Evolutionary conservation across 2,329 filamentous ascomycete species (phyloP).

Genomic region (Orbilia blumenaviensis): DNA sequence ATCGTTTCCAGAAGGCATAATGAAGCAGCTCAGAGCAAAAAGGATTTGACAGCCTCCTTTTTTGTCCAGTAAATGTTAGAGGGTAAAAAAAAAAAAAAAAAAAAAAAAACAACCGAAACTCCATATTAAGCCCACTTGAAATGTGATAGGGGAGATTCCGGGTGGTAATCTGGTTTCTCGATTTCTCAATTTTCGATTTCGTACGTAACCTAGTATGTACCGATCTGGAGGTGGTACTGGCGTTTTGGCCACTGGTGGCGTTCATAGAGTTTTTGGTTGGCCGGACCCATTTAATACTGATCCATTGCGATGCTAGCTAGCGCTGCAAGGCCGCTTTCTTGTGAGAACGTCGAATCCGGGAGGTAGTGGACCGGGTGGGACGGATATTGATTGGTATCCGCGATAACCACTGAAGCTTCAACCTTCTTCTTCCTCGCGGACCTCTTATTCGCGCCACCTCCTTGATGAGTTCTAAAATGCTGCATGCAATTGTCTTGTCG

Average conservation of each 20-base stretch:
- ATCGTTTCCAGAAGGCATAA: slow-evolving; percentile 40
- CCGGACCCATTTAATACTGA: slow-evolving; percentile 40
- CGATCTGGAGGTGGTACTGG: slow-evolving; percentile 1
- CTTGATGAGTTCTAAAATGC: slow-evolving; percentile 58
- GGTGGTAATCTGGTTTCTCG: slow-evolving; percentile 22
- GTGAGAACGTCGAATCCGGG: slow-evolving; percentile 55
- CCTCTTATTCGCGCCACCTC: slow-evolving; percentile 56
- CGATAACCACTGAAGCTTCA: slow-evolving; percentile 50
- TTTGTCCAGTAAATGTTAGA: slow-evolving; percentile 21
- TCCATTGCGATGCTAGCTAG: slow-evolving; percentile 57
- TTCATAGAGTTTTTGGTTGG: slow-evolving; percentile 15
- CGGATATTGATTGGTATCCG: slow-evolving; percentile 47
- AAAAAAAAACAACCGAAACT: slow-evolving; percentile 32
- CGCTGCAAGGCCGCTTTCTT: slow-evolving; percentile 56
- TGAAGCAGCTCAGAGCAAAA: neutral
- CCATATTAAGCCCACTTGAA: slow-evolving; percentile 25
- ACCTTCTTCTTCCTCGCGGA: slow-evolving; percentile 57
- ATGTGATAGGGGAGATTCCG: slow-evolving; percentile 7
- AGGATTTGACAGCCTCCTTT: slow-evolving; percentile 14
- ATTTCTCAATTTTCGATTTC: slow-evolving; percentile 14
- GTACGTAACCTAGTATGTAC: neutral
- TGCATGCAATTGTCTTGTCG: slow-evolving; percentile 59
- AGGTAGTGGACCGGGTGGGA: slow-evolving; percentile 54
- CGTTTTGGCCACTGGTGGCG: slow-evolving; percentile 26
- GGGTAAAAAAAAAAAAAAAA: too few species aligned